Conservation (phyloP, 768 basidiomycete species). For the Pulveroboletus ravenelii region DNA sequence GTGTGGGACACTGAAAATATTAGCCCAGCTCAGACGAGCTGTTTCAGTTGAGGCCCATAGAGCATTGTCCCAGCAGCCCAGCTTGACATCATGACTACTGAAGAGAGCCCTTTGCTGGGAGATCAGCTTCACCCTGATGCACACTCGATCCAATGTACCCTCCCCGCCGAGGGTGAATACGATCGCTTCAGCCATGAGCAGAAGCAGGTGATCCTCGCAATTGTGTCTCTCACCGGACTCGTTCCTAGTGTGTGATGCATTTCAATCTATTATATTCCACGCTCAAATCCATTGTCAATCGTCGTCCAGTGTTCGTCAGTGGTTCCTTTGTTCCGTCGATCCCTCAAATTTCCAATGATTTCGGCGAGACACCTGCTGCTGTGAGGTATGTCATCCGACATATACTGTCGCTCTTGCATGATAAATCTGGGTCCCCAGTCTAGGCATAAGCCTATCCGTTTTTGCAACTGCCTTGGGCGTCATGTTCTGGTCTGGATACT, state of each 20-base stretch:
- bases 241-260: conserved; percentile 47
- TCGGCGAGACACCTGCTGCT: conserved; percentile 50
- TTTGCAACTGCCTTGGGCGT: conserved; percentile 41
- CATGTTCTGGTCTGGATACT: conserved; percentile 49
- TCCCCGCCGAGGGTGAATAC: conserved; percentile 40
- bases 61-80: neutral
- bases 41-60: neutral
- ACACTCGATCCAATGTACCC: neutral
- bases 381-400: conserved; percentile 43
- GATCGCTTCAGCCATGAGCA: conserved; percentile 48
- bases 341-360: conserved; percentile 64
- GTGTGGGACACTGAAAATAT: neutral
- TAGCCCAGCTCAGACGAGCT: neutral
- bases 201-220: conserved; percentile 51
- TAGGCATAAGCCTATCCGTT: conserved; percentile 50
- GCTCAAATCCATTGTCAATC: neutral
- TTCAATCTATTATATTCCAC: neutral
- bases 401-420: neutral
- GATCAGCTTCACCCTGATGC: conserved; percentile 1
- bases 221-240: conserved; percentile 59
- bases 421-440: conserved; percentile 21
- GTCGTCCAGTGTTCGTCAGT: conserved; percentile 54
- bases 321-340: conserved; percentile 72
- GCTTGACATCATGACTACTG: conserved; percentile 18
- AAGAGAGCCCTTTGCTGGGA: conserved; percentile 27